Base-by-base conservation (phyloP, 2,329 filamentous ascomycete genomes). In the Hymenoscyphus fructigenus region DNA sequence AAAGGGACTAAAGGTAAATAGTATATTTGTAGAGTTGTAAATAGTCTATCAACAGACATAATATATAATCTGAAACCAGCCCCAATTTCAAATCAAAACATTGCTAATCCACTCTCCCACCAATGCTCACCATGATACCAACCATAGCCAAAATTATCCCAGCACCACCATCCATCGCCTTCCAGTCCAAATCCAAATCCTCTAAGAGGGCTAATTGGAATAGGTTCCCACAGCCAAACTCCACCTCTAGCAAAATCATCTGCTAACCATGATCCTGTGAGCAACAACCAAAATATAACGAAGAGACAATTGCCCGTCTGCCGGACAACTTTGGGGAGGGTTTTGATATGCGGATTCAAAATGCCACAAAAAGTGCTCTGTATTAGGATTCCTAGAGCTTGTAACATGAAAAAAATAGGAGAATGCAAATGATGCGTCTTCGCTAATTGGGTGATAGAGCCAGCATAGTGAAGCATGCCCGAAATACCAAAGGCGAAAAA, bases 221-320 rank as follows among this genome's bases (percentile, higher is more conserved):
- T 78, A 0, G 92, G 92, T 76, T 97, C 92, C 67, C 87, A 87
- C 15, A 96, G 77, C 91, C 91, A 97, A 0, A 96, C 73, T 0
- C 91, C 92, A 0, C 87, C 84, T 12, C 83, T 81, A 0, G 88
- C 84, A 74, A 96, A 88, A 72, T 97, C 93, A 73, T 96, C 87
- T 12, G 87, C 80, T n/a, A 97, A 81, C 41, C 88, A 75, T 50
- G 81, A 81, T 0, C 84, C 84, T 0, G 91, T 94, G 17, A 80
- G 75, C 62, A 87, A 85, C 66, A 96, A 78, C 91, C 92, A 97
- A 0, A 75, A 70, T 5, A 87, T 68, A 0, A 87, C 83, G 69
- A 88, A 90, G 0, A 81, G 26, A 0, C 91, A 75, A 70, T 95
- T 96, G 0, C 80, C 83, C 0, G 75, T 66, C 53, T 84, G 80